Evolutionary conservation across 768 basidiomycete species (phyloP), one percentile per base, ranked within the genome.

Genomic region (Pulveroboletus frians): DNA sequence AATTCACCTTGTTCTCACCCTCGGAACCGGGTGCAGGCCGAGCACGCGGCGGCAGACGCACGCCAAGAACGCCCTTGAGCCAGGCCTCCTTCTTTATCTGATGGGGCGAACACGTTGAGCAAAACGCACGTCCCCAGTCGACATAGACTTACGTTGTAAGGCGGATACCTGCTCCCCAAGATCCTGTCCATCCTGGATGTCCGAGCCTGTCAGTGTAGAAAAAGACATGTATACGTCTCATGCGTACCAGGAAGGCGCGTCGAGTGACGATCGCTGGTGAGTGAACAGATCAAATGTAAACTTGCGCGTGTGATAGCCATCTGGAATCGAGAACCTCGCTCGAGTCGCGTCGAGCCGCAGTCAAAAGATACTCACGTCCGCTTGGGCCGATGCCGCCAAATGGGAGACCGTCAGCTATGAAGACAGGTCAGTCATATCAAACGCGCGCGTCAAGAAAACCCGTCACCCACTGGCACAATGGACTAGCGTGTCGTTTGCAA

Each of bases 271-370:
- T 44, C 91, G 77, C 21, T 78, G 55, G 61, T 92, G 88, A 0
- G 88, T 89, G 69, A 93, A 92, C 60, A 77, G 71, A 51, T 89
- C 85, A 55, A 92, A 92, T 5, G 73, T 70, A 58, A 71, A 85
- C 60, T 89, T 89, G 31, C 89, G 85, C 4, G 83, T 81, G 59
- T 86, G 81, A 47, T 75, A 72, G 11, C 90, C 83, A 49, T 73
- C 88, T 85, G 32, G n/a, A 23, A 5, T 41, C 8, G 15, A 38
- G 38, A 43, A 27, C 9, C 35, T 1, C 0, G 18, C 36, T 51
- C 30, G 15, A 32, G 20, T 46, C 27, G 10, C 27, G 15, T 32
- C 34, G 27, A 27, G 14, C 9, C 10, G 5, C 4, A 41, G 32
- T 47, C 47, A 46, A 41, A 26, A 15, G 57, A 34, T 3, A 62